Conservation (phyloP, 2,329 filamentous ascomycete species). For the Pseudodiploospora longispora region DNA sequence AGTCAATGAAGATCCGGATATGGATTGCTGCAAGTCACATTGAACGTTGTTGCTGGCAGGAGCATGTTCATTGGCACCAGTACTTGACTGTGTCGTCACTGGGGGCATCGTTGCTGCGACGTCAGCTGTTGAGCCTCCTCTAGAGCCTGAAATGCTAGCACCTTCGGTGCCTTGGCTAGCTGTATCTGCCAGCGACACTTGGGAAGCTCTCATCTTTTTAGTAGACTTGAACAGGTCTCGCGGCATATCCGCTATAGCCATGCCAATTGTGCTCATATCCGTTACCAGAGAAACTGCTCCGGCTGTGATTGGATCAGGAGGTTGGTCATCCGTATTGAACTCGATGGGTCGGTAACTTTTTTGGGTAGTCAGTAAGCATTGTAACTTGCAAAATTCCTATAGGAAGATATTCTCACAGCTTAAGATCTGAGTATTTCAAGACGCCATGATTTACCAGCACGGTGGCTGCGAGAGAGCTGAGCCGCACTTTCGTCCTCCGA, state of each 20-base stretch:
- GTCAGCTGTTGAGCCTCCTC: too few species aligned
- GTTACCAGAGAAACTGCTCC: slow-evolving; percentile 71
- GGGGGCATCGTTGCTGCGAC: too few species aligned
- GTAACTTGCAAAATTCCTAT: too few species aligned
- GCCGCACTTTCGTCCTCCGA: slow-evolving; percentile 54
- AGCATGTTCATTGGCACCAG: too few species aligned
- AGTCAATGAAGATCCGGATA: neutral
- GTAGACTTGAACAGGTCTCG: slow-evolving; percentile 42
- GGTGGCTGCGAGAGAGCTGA: slow-evolving; percentile 67
- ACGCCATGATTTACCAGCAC: slow-evolving; percentile 57
- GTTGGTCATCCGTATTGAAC: slow-evolving; percentile 71
- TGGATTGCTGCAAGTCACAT: too few species aligned
- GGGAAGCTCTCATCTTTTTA: too few species aligned
- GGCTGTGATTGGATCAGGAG: slow-evolving; percentile 70
- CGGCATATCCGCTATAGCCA: slow-evolving; percentile 72
- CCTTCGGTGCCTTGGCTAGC: too few species aligned
- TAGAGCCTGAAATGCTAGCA: too few species aligned
- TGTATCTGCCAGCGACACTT: too few species aligned
- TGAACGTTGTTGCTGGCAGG: too few species aligned
- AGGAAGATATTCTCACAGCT: slow-evolving; percentile 47
- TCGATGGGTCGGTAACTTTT: slow-evolving; percentile 46
- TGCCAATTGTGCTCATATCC: slow-evolving; percentile 71
- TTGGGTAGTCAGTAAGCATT: slow-evolving; percentile 7
- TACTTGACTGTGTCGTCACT: too few species aligned
- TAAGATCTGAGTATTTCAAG: slow-evolving; percentile 62